phyloP scores from a whole-genome alignment of 805 yeast genomes.

The Metschnikowia amazonensis region DNA sequence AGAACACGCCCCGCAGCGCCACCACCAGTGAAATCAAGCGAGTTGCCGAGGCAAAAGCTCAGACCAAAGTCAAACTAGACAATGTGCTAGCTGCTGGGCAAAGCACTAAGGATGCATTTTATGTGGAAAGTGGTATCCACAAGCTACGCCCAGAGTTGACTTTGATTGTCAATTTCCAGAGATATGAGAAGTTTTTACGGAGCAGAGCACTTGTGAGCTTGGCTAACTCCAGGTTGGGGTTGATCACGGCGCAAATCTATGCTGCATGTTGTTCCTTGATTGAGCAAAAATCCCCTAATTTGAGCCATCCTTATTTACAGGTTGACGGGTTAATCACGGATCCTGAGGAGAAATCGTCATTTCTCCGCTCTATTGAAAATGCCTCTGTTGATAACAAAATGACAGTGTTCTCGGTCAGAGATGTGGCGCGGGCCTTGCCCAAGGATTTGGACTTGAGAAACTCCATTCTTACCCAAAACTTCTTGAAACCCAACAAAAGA shows the following conservation, averaged over 20 bases:
- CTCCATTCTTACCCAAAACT: constrained; percentile 42
- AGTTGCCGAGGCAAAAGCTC: constrained; percentile 57
- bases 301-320: constrained; percentile 36
- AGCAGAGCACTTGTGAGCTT: constrained; percentile 58
- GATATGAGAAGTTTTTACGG: constrained; percentile 67
- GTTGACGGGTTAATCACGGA: constrained; percentile 51
- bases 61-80: constrained; percentile 39
- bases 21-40: constrained; percentile 40
- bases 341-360: constrained; percentile 36
- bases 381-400: constrained; percentile 31
- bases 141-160: constrained; percentile 49
- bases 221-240: constrained; percentile 67
- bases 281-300: constrained; percentile 53
- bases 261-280: constrained; percentile 50
- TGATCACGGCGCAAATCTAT: constrained; percentile 62
- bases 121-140: constrained; percentile 32
- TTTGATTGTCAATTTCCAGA: constrained; percentile 57
- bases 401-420: constrained; percentile 36
- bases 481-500: constrained; percentile 32
- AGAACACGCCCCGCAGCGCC: constrained; percentile 32
- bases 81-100: constrained; percentile 32
- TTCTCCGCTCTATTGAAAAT: constrained; percentile 28
- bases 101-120: constrained; percentile 24
- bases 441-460: constrained; percentile 41
- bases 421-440: constrained; percentile 35